These are phyloP conservation scores for Poa annua DNA, from an alignment of 176 grass and related monocot species.

Conservation along the genomic window DNA sequence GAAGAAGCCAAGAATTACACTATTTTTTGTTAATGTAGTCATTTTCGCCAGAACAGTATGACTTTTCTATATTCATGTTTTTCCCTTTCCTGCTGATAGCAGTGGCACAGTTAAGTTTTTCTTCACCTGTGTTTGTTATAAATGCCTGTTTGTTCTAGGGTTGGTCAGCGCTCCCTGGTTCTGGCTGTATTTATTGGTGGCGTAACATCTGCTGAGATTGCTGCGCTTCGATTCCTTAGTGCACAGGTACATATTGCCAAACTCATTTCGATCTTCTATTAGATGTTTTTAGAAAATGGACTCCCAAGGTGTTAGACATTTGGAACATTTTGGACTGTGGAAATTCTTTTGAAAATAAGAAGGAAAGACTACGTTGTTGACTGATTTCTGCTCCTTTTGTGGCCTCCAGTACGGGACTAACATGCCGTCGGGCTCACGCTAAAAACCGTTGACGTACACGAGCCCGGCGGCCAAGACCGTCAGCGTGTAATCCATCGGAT, in stretches of 20 bases:
- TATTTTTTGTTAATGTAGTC: background rate
- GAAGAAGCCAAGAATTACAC: background rate
- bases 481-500: no score
- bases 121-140: background rate
- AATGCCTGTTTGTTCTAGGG: conserved; percentile 41
- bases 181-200: conserved; percentile 86
- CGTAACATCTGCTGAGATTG: conserved; percentile 85
- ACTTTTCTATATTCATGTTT: background rate
- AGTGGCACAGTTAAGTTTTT: background rate
- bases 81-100: background rate
- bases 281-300: no score
- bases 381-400: no score
- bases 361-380: no score
- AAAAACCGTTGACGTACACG: no score
- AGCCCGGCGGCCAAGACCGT: no score
- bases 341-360: no score
- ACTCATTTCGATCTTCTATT: no score
- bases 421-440: no score
- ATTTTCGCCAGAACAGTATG: background rate
- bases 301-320: no score
- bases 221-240: conserved; percentile 85
- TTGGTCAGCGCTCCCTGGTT: conserved; percentile 69
- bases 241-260: conserved; percentile 56
- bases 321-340: no score
- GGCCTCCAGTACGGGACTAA: no score